Base-by-base conservation (phyloP, 2,329 filamentous ascomycete genomes). In the Tolypocladium inflatum region DNA sequence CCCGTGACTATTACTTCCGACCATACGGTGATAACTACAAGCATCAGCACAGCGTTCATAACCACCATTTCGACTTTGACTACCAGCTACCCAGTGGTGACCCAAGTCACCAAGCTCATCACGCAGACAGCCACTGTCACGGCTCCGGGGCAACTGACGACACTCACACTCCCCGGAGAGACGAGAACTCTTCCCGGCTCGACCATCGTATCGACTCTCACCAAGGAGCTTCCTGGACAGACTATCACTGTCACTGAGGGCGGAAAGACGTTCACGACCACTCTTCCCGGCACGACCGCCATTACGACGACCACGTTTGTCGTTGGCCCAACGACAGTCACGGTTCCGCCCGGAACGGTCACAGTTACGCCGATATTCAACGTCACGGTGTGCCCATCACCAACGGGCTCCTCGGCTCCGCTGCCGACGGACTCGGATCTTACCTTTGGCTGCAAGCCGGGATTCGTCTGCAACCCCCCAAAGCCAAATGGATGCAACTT, bases 361-460 rank as follows among this genome's bases (percentile, higher is more conserved):
- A 68, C 67, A 30, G 62, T 66, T 35, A 66, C 69, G 3, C 63
- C 65, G 4, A 60, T 67, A 19, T 68, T 66, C 21, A 45, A 64
- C 1, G 66, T 77, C 10, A 73, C 71, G 17, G 61, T 73, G 5
- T 84, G 81, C 59, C 69, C 78, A 4, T 68, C 70, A 2, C 78
- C 80, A 2, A 76, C 76, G 2, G 76, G 76, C 35, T 57, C 23
- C 51, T 68, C 42, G 57, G 66, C 54, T 15, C 61, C 67, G 1
- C 70, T 77, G 17, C 58, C 72, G 45, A 64, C 68, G 5, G 63
- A 63, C 21, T 78, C 77, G 2, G 63, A 80, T 56, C 70, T 70
- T 43, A 81, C 79, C 0, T 84, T 77, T 73, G 82, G 82, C 55
- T 85, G 82, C 65, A 55, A 61, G 15, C 79, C 81, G 2, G 80